These are phyloP conservation scores for Fimicolochytrium jonesii DNA, from an alignment of 192 early-diverging fungal species.

Conservation along the genomic window DNA sequence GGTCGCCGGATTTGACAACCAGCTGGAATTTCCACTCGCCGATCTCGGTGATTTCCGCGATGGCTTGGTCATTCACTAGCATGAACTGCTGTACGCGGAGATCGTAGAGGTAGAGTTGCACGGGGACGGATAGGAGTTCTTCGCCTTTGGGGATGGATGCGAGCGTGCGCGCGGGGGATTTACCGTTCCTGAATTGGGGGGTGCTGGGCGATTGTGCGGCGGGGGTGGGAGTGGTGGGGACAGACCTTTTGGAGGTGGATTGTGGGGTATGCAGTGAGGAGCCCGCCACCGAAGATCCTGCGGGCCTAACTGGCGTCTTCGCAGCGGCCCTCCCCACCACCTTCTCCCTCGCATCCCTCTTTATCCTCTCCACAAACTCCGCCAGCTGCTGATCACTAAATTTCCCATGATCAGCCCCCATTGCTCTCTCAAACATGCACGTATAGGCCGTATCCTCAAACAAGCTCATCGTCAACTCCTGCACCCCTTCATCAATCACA, in stretches of 20 bases:
- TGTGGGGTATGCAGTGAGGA: not conserved
- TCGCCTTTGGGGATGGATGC: slow-evolving; percentile 39
- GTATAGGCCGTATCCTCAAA: slow-evolving; percentile 62
- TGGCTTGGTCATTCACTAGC: slow-evolving; percentile 15
- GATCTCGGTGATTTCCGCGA: slow-evolving; percentile 23
- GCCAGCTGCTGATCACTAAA: slow-evolving; percentile 50
- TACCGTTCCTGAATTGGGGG: not conserved
- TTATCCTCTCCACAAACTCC: slow-evolving; percentile 34
- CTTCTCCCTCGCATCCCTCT: slow-evolving; percentile 25
- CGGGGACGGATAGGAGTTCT: slow-evolving; percentile 41
- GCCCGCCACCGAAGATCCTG: not conserved
- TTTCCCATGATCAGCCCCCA: slow-evolving; percentile 39
- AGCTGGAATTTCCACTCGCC: slow-evolving; percentile 29
- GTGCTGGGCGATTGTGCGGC: slow-evolving; percentile 2
- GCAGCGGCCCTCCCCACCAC: too few relatives aligned
- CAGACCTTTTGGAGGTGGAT: not conserved
- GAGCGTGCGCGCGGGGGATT: not conserved
- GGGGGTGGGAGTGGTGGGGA: slow-evolving; percentile 1
- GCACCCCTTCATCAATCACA: slow-evolving; percentile 10
- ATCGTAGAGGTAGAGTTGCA: slow-evolving; percentile 68
- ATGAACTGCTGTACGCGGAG: slow-evolving; percentile 32
- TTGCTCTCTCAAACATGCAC: slow-evolving; percentile 62
- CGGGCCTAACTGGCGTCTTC: too few relatives aligned
- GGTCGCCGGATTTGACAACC: slow-evolving; percentile 15
- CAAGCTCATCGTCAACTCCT: slow-evolving; percentile 29